Conservation (phyloP, 23 red algal genomes). For the Gracilariopsis chorda region DNA sequence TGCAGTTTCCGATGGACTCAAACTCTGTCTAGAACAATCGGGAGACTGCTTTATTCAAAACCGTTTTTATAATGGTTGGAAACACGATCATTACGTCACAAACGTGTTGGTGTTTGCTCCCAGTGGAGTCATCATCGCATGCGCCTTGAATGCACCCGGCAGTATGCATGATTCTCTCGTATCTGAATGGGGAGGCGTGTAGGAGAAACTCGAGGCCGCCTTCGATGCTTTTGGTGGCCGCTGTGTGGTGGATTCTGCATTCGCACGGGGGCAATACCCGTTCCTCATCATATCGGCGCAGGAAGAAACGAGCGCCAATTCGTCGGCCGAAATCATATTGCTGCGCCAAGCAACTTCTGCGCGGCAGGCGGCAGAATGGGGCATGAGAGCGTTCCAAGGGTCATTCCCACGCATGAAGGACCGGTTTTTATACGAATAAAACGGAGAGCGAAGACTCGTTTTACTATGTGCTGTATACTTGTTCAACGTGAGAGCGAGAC, state of each 20-base stretch:
- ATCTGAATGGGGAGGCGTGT: neutral
- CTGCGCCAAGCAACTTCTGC: neutral
- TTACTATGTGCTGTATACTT: neutral
- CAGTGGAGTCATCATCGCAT: neutral
- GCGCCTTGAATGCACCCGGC: neutral
- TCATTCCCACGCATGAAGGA: neutral
- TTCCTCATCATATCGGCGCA: neutral
- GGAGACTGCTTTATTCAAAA: neutral
- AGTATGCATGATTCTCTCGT: neutral
- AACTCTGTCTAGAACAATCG: neutral
- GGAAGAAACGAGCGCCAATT: neutral
- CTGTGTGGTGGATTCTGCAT: neutral
- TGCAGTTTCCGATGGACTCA: neutral
- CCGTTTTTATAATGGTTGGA: neutral
- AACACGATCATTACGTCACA: neutral
- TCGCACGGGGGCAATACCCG: neutral
- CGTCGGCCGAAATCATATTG: neutral
- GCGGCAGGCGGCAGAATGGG: neutral
- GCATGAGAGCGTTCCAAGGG: neutral
- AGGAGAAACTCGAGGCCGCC: neutral
- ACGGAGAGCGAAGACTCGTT: neutral
- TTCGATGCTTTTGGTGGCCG: neutral
- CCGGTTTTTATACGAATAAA: neutral
- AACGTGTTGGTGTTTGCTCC: constrained; percentile 2
- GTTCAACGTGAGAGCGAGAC: neutral